Conservation (phyloP, 805 yeast genomes). For the Cyberlindnera suaveolens region DNA sequence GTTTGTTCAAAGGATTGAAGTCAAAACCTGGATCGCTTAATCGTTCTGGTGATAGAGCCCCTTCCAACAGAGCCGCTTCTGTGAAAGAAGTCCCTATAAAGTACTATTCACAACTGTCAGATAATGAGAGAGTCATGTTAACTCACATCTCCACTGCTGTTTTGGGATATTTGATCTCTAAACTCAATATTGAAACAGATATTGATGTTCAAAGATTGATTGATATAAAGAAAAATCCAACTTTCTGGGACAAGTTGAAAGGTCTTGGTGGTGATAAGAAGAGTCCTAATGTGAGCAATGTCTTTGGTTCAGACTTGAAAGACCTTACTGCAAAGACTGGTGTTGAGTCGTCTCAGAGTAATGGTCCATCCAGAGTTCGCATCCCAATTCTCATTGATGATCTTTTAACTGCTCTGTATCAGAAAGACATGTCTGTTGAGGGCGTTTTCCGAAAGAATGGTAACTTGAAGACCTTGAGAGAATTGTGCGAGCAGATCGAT, state of each 20-base stretch:
- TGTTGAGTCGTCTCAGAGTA: constrained; percentile 76
- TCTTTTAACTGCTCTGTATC: constrained; percentile 71
- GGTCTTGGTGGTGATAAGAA: constrained; percentile 21
- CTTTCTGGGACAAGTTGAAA: constrained; percentile 40
- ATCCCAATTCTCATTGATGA: constrained; percentile 89
- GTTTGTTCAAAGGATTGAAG: constrained; percentile 13
- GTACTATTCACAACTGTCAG: constrained; percentile 60
- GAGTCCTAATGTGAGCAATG: constrained; percentile 29
- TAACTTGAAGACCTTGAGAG: constrained; percentile 75
- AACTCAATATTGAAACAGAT: constrained; percentile 31
- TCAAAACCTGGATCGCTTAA: constrained; percentile 17
- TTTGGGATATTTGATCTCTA: constrained; percentile 26
- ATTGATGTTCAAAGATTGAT: constrained; percentile 26
- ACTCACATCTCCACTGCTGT: constrained; percentile 56
- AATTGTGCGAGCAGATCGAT: constrained; percentile 69
- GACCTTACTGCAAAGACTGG: constrained; percentile 65
- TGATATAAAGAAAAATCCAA: constrained; percentile 28
- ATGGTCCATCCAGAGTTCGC: constrained; percentile 71
- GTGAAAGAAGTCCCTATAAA: constrained; percentile 19
- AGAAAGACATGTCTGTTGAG: constrained; percentile 91
- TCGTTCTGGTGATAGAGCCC: constrained; percentile 2
- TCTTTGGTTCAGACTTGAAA: constrained; percentile 76
- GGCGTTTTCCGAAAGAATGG: constrained; percentile 97
- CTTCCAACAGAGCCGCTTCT: constrained; percentile 9
- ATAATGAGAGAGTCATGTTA: constrained; percentile 50